Base-by-base conservation (phyloP, 352 stramenopile species). In the Aphanomyces invadans region DNA sequence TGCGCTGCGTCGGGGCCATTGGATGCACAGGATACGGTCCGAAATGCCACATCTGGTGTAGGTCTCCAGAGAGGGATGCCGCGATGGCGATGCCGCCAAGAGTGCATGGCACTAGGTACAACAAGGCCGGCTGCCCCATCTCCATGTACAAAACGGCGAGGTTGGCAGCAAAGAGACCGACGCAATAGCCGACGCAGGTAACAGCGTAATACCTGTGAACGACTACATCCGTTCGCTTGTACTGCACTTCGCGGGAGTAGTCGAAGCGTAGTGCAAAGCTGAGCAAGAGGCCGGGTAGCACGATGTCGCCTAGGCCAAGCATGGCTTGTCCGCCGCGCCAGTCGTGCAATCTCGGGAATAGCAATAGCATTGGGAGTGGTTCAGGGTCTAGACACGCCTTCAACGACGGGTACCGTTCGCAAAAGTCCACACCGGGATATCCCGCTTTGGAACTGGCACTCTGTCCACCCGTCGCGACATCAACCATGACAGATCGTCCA, bases 231-330 rank as follows among this genome's bases (percentile, higher is more conserved):
- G 49, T 33, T 32, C 36, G 49, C 49, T 57, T 57, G 25, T 23
- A 7, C 11, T 57, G 23, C 12, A 74, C 78, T 39, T 42, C 57
- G 51, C 32, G 42, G 17, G 83, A 78, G 53, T 93, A 97, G 84
- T 99, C 96, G 64, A 96, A 98, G 32, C 95, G 87, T 26, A 90
- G 86, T 11, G 90, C 95, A 73, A 98, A 98, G 33, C 95, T 92
- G n/a, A 98, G 72, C 44, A 99, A 71, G 44, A 99, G 78, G 0
- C 96, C 96, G 11, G 95, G 93, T 10, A 98, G 68, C 11, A 98
- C 94, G 71, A 99, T 98, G 78, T 99, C 95, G 17, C 96, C 96
- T 0, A 99, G 73, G 15, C 96, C 95, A n/a, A 99, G 76, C 76
- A 99, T 90, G 21, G 82, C 90, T 42, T 87, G 83, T 3, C 95